These are phyloP conservation scores for Geotrichum bryndzae DNA, from an alignment of 1,139 yeast species.

Conservation along the genomic window DNA sequence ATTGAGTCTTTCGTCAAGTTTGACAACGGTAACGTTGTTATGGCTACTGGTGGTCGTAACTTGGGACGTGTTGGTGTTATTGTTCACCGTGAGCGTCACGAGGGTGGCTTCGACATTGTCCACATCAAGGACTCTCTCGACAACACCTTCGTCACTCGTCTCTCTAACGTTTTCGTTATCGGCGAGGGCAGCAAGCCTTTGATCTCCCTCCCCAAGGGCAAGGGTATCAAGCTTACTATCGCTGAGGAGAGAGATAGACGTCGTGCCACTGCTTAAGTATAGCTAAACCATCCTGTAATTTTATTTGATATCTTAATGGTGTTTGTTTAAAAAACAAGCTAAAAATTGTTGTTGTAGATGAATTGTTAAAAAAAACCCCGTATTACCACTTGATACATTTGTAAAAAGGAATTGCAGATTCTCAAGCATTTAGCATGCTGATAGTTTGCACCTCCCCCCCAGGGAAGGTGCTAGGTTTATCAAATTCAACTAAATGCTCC, in stretches of 20 bases:
- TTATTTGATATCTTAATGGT: constrained; percentile 12
- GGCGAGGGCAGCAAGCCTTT: constrained; percentile 98
- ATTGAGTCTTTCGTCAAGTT: constrained; percentile 86
- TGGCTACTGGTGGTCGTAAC: constrained; percentile 99
- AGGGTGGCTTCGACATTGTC: constrained; percentile 98
- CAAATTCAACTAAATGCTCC: too few species aligned
- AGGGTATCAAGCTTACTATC: constrained; percentile 97
- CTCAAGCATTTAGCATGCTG: neutral
- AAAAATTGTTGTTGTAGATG: neutral
- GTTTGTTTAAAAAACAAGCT: neutral
- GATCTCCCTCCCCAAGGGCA: constrained; percentile 99
- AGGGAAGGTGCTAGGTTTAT: neutral
- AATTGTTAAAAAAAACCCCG: neutral
- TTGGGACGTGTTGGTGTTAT: constrained; percentile 99
- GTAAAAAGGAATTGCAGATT: neutral
- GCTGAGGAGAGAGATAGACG: constrained; percentile 99
- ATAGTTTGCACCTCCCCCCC: too few species aligned
- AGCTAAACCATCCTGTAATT: constrained; percentile 3
- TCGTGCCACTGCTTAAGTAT: constrained; percentile 30
- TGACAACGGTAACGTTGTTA: constrained; percentile 91
- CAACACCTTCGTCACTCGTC: constrained; percentile 97
- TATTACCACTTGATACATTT: neutral
- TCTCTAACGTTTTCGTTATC: constrained; percentile 90
- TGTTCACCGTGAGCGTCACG: constrained; percentile 98
- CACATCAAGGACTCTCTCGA: constrained; percentile 97